Evolutionary conservation across 1,139 yeast species (phyloP), one percentile per base, ranked within the genome.

Genomic region (Pichia norvegensis): DNA sequence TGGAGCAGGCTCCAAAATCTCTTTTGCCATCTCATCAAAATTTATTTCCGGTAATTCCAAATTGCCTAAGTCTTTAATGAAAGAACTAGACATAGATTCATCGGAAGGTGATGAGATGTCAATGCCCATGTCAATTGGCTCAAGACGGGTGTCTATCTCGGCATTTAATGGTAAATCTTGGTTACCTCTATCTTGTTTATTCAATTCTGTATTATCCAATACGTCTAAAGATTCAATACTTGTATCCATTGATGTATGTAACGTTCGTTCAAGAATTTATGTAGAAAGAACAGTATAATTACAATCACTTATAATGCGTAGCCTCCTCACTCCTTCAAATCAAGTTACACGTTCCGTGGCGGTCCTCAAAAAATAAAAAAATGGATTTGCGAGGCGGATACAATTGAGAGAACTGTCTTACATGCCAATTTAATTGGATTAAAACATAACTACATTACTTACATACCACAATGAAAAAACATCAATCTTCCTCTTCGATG

Each of bases 1-100:
- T 8, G 66, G 66, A n/a, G 54, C 47, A 3, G 54, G 44, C 8
- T 58, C 62, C 16, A 62, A 45, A 8, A 53, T 36, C 4, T 45
- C 42, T 36, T 25, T 27, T n/a, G 20, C 31, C 27, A 27, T 17
- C 10, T 10, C 20, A 7, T 35, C 37, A 17, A 35, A 19, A 13
- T 35, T 20, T 1, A 20, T 10, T 10, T 35, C n/a, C 4, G 22
- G n/a, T 7, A 19, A 19, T 1, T 5, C 37, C 13, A 23, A 35
- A 5, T 7, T 11, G 23, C 6, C 23, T 16, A 35, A 19, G 5
- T 19, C 23, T 13, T 35, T 19, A 20, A 35, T 20, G 9, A 19
- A 2, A 9, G 35, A 31, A 8, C 13, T 17, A 17, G 20, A 7
- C 9, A 31, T 11, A 31, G 35, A 31, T 10, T 17, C 20, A 7